phyloP scores from a whole-genome alignment of 495 filamentous ascomycete species.

The Aspergillus steynii region DNA sequence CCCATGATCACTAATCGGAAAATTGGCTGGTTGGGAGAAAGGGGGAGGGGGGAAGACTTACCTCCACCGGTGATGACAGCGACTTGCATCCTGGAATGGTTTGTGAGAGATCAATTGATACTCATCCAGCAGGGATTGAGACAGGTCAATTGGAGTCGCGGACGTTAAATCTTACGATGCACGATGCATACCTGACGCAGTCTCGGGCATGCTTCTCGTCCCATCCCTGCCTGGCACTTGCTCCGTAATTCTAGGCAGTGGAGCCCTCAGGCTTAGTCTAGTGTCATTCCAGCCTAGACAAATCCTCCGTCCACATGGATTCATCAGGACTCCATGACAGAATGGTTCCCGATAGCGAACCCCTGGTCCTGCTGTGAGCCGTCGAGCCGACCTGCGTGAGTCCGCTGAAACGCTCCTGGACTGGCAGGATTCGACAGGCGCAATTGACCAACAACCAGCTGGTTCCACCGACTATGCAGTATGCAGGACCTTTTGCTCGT shows the following conservation, averaged over 20 bases:
- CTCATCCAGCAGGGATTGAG: background rate
- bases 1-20: no score
- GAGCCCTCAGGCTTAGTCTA: background rate
- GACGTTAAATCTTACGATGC: background rate
- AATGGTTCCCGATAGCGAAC: background rate
- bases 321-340: background rate
- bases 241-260: background rate
- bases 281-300: background rate
- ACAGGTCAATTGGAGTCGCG: background rate
- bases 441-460: background rate
- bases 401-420: background rate
- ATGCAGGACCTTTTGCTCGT: background rate
- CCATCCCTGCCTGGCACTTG: background rate
- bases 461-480: background rate
- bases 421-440: background rate
- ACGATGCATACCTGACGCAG: background rate
- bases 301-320: background rate
- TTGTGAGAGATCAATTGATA: background rate
- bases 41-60: background rate
- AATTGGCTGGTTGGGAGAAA: no score
- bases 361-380: background rate
- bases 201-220: background rate
- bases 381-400: background rate
- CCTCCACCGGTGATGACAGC: background rate
- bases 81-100: background rate